Base-by-base conservation (phyloP, 1,284 basidiomycete genomes). In the Phellopilus nigrolimitatus region DNA sequence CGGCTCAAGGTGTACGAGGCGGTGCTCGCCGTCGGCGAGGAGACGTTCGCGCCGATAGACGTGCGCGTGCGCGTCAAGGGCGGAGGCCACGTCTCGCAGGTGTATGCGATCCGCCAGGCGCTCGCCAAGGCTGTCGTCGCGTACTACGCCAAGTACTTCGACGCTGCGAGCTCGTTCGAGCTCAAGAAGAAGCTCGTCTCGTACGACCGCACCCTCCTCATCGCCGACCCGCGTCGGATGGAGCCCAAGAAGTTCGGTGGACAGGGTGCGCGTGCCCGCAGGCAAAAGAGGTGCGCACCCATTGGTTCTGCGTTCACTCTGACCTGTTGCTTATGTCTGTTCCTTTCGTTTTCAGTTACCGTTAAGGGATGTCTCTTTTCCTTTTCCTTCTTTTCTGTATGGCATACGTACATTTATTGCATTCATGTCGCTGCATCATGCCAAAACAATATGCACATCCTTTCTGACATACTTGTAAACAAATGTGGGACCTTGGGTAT, bases 231-330 rank as follows among this genome's bases (percentile, higher is more conserved):
- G 64, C 88, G 95, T 74, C 88, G 95, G 77, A 91, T 91, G 88
- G 95, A 99, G 75, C 95, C 95, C 66, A 98, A 98, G 88, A 99
- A 97, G 76, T 95, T 97, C 70, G 93, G 93, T 82, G 93, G 93
- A 78, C 79, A 76, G 68, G 93, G 93, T 87, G 93, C 93, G 61
- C 91, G 92, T 82, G 90, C 91, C 58, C 89, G 91, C 77, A 87
- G 92, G 74, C 91, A 95, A 78, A 95, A 95, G 79, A 88, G 84
- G 88, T 90, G 55, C 57, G 82, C 68, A 13, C 12, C 3, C 24
- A 10, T 33, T 38, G 38, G 37, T 47, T 37, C 45, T 25, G 4
- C 53, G 19, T 42, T 45, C 53, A 47, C 47, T 62, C 36, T 49
- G 28, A 27, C 44, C 44, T 41, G 21, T 53, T 42, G 25, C 43